Percentiles rank a stretch among this genome's conserved stretches.
These are phyloP conservation scores for Metschnikowia colocasiae DNA, from an alignment of 805 yeast species.

Conservation along the genomic window DNA sequence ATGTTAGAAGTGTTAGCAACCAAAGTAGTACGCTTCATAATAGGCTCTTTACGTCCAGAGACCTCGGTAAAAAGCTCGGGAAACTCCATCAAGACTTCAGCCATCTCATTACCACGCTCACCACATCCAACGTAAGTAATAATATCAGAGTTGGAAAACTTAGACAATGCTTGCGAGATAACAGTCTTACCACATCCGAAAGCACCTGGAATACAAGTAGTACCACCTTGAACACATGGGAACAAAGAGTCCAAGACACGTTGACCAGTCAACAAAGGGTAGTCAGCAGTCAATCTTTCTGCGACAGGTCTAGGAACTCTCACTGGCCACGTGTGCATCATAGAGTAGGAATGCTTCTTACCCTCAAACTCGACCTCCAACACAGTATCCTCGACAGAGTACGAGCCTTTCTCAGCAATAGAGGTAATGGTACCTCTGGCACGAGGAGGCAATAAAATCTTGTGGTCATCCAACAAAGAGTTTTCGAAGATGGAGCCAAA, in stretches of 20 bases:
- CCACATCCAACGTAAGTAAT: slow-evolving; percentile 93
- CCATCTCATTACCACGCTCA: slow-evolving; percentile 99
- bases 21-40: slow-evolving; percentile 98
- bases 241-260: slow-evolving; percentile 96
- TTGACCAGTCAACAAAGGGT: slow-evolving; percentile 96
- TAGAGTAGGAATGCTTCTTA: slow-evolving; percentile 69
- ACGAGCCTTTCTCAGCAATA: slow-evolving; percentile 86
- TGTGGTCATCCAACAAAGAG: slow-evolving; percentile 88
- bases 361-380: slow-evolving; percentile 96
- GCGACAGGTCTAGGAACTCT: slow-evolving; percentile 99
- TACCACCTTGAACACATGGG: slow-evolving; percentile 99
- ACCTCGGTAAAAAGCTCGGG: slow-evolving; percentile 93
- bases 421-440: slow-evolving; percentile 96
- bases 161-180: slow-evolving; percentile 94
- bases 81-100: slow-evolving; percentile 99
- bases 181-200: slow-evolving; percentile 99
- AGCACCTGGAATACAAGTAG: slow-evolving; percentile 99
- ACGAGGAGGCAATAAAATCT: slow-evolving; percentile 93
- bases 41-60: slow-evolving; percentile 92
- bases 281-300: slow-evolving; percentile 87
- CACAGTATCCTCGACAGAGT: slow-evolving; percentile 83
- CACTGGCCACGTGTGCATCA: slow-evolving; percentile 99
- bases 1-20: slow-evolving; percentile 98
- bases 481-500: slow-evolving; percentile 93
- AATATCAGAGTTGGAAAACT: slow-evolving; percentile 95